Evolutionary conservation across 202 grass and related monocot species (phyloP), one percentile per base, ranked within the genome.

Genomic region (Zizania palustris): DNA sequence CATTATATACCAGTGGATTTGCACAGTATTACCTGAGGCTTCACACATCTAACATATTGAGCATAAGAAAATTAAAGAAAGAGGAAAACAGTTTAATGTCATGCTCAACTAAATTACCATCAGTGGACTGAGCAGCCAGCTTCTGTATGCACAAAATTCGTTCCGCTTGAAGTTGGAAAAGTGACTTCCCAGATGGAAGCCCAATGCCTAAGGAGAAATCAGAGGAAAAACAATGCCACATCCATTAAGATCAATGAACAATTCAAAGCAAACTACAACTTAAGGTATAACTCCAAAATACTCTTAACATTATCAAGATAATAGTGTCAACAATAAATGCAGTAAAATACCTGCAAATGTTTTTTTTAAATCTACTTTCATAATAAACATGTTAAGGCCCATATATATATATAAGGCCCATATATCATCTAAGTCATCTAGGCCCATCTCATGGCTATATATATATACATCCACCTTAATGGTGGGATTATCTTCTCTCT

Each of bases 1-100:
- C 93, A 96, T 96, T 96, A 96, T 96, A 81, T 96, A 96, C 87
- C 87, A 96, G 45, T 88, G 89, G 22, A 96, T 92, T 66, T 86
- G 93, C 28, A 81, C 62, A 33, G 73, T 56, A 41, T 65, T 45
- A 77, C 75, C 83, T 59, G 87, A 76, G 60, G 80, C 68, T 90
- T 77, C 55, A 77, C 45, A 16, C 51, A 45, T n/a, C 57, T 65
- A 60, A 66, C 63, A 75, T 49, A 56, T 34, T 67, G 22, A 62
- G 15, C 9, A 0, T 80, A 49, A 54, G 43, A 62, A 45, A 19
- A 21, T 73, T 21, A 44, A 80, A 14, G 12, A 74, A 57, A 76
- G 3, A 21, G 42, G 1, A 53, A 69, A 74, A 51, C 71, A 73
- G 12, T 11, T 54, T n/a, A 49, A 41, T 63, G 37, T 39, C 74